Percentiles rank a stretch among this genome's conserved stretches.
Evolutionary conservation across 2,329 filamentous ascomycete genomes (phyloP).

Genomic region (Colletotrichum cereale): DNA sequence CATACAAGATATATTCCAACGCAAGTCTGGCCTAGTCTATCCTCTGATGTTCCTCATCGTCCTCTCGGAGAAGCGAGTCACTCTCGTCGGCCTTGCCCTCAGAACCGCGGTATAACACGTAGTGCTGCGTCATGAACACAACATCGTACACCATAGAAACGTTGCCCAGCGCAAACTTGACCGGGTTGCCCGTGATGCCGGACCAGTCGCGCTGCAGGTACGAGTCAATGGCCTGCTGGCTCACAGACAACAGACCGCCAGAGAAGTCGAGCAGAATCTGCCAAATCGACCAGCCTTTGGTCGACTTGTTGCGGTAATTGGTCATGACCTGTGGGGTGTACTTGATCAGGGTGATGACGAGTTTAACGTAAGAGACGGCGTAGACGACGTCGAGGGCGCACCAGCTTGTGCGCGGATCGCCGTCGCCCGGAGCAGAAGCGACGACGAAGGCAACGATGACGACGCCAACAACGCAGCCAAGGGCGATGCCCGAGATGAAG

Average conservation of each 20-base stretch:
- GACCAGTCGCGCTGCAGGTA: constrained; percentile 89
- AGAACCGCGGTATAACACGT: constrained; percentile 73
- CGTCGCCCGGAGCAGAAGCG: constrained; percentile 51
- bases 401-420: constrained; percentile 63
- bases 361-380: constrained; percentile 87
- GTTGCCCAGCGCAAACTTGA: constrained; percentile 89
- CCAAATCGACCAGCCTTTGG: constrained; percentile 86
- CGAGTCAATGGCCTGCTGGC: constrained; percentile 87
- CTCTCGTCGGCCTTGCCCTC: constrained; percentile 41
- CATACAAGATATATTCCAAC: not conserved
- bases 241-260: constrained; percentile 84
- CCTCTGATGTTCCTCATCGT: constrained; percentile 41
- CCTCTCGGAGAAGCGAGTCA: constrained; percentile 36
- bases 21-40: constrained; percentile 32
- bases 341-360: constrained; percentile 90
- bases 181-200: constrained; percentile 89
- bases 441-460: constrained; percentile 63
- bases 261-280: constrained; percentile 87
- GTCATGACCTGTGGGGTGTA: constrained; percentile 88
- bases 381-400: constrained; percentile 74
- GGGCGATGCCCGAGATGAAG: constrained; percentile 76
- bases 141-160: constrained; percentile 88
- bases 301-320: constrained; percentile 89
- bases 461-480: constrained; percentile 75
- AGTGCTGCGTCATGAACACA: constrained; percentile 91